Conservation (phyloP, 2,329 filamentous ascomycete genomes). For the Harringtonia aguacate region DNA sequence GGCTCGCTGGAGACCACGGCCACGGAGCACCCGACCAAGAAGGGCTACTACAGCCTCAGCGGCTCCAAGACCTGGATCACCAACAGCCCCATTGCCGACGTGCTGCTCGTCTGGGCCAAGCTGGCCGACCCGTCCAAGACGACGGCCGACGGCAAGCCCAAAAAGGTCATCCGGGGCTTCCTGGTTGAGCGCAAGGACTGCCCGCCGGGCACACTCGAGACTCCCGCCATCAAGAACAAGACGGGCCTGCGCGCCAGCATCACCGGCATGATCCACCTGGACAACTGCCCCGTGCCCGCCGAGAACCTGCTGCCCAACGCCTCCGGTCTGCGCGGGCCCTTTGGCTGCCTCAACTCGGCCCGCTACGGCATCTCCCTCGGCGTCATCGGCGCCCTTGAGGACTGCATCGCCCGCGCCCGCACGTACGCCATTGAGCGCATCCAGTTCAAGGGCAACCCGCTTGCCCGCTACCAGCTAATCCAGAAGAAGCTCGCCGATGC, state of each 20-base stretch:
- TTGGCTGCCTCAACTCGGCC: conserved; percentile 88
- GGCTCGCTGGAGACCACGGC: conserved; percentile 77
- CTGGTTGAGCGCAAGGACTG: conserved; percentile 77
- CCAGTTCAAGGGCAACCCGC: conserved; percentile 92
- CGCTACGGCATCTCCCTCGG: conserved; percentile 91
- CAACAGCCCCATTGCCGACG: conserved; percentile 75
- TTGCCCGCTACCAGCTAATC: conserved; percentile 92
- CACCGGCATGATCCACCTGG: conserved; percentile 96
- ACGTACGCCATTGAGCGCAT: conserved; percentile 85
- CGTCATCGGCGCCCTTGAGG: conserved; percentile 86
- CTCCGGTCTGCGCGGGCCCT: conserved; percentile 79
- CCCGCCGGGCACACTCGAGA: conserved; percentile 80
- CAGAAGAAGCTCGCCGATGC: conserved; percentile 98
- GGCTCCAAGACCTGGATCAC: conserved; percentile 88
- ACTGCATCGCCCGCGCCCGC: conserved; percentile 71
- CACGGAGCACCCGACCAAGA: conserved; percentile 65
- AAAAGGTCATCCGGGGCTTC: conserved; percentile 65
- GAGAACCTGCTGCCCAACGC: conserved; percentile 91
- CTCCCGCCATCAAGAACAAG: conserved; percentile 89
- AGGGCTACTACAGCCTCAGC: conserved; percentile 63
- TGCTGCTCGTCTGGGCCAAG: conserved; percentile 86
- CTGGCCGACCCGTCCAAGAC: conserved; percentile 74
- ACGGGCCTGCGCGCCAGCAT: conserved; percentile 86
- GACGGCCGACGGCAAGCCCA: conserved; percentile 6
- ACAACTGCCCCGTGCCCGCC: conserved; percentile 76